Evolutionary conservation across 176 grass and related monocot species (phyloP).

Genomic region (Bromus sterilis): DNA sequence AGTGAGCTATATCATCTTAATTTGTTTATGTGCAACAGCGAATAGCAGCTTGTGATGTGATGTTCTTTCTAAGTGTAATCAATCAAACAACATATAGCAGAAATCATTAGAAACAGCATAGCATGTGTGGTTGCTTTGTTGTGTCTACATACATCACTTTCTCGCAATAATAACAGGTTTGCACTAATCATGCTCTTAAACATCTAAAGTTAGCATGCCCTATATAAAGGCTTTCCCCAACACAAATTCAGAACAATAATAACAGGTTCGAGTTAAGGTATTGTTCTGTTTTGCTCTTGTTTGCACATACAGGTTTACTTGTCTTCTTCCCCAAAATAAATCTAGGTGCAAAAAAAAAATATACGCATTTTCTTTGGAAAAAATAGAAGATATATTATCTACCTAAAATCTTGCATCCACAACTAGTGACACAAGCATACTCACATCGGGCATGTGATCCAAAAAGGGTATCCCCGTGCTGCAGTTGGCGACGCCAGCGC

Average conservation of each 20-base stretch:
- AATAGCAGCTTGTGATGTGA: too few species aligned
- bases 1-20: too few species aligned
- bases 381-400: neutral
- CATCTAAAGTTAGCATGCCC: neutral
- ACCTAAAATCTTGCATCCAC: neutral
- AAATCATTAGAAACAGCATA: too few species aligned
- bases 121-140: too few species aligned
- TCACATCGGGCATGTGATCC: conserved; percentile 95
- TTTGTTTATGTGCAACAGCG: too few species aligned
- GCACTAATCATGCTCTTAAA: neutral
- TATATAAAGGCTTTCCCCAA: neutral
- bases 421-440: neutral
- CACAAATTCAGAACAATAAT: neutral
- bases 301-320: too few species aligned
- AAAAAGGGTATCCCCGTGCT: conserved; percentile 80
- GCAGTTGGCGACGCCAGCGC: conserved; percentile 58
- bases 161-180: neutral
- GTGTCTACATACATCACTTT: neutral
- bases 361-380: too few species aligned
- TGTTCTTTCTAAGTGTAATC: too few species aligned
- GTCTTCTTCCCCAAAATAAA: too few species aligned
- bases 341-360: too few species aligned
- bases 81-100: too few species aligned
- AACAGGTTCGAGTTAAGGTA: neutral
- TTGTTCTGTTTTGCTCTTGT: neutral